Percentiles rank a stretch among this genome's conserved stretches.
phyloP scores from a whole-genome alignment of 805 yeast species.

The Metschnikowia anglica region DNA sequence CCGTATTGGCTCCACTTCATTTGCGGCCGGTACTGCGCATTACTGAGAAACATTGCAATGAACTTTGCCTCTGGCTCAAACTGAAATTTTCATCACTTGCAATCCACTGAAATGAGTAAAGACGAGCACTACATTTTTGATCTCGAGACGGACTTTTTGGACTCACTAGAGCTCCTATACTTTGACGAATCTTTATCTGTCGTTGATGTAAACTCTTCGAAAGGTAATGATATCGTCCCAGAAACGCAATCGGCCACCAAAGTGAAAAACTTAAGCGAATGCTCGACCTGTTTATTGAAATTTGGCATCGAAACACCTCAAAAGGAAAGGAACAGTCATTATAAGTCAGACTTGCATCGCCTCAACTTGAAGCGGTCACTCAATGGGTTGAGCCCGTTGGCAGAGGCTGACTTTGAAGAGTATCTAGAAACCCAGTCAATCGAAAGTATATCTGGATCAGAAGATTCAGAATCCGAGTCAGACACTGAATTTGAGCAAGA shows the following conservation, averaged over 20 bases:
- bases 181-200: constrained; percentile 16
- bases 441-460: constrained; percentile 61
- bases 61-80: background rate
- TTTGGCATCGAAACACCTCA: constrained; percentile 11
- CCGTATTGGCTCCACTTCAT: background rate
- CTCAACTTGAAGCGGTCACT: constrained; percentile 57
- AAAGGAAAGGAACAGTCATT: constrained; percentile 40
- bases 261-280: constrained; percentile 16
- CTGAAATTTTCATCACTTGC: background rate
- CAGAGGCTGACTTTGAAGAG: constrained; percentile 59
- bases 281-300: constrained; percentile 20
- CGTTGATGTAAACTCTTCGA: constrained; percentile 7
- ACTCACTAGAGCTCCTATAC: constrained; percentile 14
- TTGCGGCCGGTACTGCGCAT: constrained; percentile 1
- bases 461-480: constrained; percentile 35
- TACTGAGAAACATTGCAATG: background rate
- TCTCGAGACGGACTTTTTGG: constrained; percentile 6
- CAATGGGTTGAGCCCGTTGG: constrained; percentile 44
- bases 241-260: constrained; percentile 11
- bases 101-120: constrained; percentile 5
- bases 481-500: constrained; percentile 27
- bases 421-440: constrained; percentile 48
- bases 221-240: background rate
- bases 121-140: constrained; percentile 14
- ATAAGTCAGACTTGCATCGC: constrained; percentile 57